Evolutionary conservation across 2,329 filamentous ascomycete genomes (phyloP).

Genomic region (Neoscytalidium dimidiatum): DNA sequence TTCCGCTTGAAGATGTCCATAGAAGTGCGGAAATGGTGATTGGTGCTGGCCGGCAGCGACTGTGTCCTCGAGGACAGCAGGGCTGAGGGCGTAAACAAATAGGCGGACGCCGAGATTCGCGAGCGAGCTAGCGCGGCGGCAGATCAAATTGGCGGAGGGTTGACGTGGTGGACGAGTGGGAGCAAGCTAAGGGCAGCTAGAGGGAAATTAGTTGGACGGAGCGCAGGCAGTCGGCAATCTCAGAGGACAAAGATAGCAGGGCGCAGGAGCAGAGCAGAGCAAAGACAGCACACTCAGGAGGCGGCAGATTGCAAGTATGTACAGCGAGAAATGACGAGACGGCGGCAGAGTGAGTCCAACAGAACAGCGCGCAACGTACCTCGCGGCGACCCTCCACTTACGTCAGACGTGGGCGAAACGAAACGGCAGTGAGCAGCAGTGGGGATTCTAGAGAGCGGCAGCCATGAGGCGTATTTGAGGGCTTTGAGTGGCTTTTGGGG

Average conservation of each 20-base stretch:
- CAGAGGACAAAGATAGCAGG: conserved; percentile 24
- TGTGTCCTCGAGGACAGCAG: conserved; percentile 8
- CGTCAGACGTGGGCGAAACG: conserved; percentile 1
- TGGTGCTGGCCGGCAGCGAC: conserved; percentile 18
- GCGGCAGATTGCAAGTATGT: conserved; percentile 19
- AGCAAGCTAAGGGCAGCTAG: conserved; percentile 22
- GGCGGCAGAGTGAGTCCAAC: conserved; percentile 15
- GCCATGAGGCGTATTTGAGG: background rate
- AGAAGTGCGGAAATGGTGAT: conserved; percentile 17
- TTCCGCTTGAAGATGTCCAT: conserved; percentile 42
- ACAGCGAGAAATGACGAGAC: conserved; percentile 22
- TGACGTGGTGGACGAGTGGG: conserved; percentile 29
- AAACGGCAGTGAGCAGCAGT: background rate
- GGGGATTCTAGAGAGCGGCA: conserved; percentile 2
- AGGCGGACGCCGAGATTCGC: conserved; percentile 11
- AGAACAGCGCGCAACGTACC: conserved; percentile 12
- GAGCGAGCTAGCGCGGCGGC: conserved; percentile 9
- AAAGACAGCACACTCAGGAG: conserved; percentile 21
- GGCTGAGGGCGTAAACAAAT: conserved; percentile 12
- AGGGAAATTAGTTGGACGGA: conserved; percentile 18
- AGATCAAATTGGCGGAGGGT: conserved; percentile 12
- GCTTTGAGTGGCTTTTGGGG: background rate
- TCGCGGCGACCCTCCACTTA: conserved; percentile 9
- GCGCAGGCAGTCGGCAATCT: conserved; percentile 23
- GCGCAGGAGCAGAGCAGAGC: too few relatives aligned